phyloP scores from a whole-genome alignment of 2,329 filamentous ascomycete species.

The Phialemonium atrogriseum region DNA sequence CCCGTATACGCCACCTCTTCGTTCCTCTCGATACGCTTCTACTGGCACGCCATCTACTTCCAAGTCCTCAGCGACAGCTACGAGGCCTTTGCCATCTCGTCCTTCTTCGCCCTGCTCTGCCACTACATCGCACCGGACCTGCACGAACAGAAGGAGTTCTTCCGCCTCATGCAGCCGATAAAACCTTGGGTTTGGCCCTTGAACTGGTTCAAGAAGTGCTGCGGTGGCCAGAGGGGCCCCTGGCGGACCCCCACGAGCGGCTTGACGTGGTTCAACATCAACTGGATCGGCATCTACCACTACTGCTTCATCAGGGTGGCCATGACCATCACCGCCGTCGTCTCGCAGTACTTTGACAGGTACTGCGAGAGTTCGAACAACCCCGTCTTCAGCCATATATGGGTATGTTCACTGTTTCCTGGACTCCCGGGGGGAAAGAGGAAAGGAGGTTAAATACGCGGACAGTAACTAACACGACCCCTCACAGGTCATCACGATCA shows the following conservation, averaged over 20 bases:
- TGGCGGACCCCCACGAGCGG: conserved; percentile 73
- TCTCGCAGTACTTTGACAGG: conserved; percentile 57
- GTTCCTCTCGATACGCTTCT: conserved; percentile 65
- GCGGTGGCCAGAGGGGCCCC: conserved; percentile 58
- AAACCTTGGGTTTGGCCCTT: conserved; percentile 70
- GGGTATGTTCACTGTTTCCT: conserved; percentile 42
- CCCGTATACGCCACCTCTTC: conserved; percentile 71
- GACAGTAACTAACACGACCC: too few species aligned
- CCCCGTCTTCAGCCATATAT: conserved; percentile 75
- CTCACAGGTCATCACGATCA: conserved; percentile 53
- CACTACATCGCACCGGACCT: conserved; percentile 71
- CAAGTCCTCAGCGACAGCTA: conserved; percentile 77
- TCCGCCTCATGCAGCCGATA: conserved; percentile 56
- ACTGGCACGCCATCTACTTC: conserved; percentile 73
- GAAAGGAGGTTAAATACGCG: too few species aligned
- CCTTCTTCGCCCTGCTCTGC: conserved; percentile 78
- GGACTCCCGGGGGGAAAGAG: conserved; percentile 4
- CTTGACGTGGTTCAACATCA: conserved; percentile 83
- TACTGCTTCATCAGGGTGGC: conserved; percentile 75
- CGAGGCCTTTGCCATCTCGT: conserved; percentile 80
- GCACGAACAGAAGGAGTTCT: conserved; percentile 76
- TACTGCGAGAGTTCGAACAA: conserved; percentile 76
- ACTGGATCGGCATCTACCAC: conserved; percentile 77
- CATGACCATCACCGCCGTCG: conserved; percentile 71
- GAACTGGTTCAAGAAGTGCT: conserved; percentile 61